Percentiles rank a stretch among this genome's conserved stretches.
phyloP scores from a whole-genome alignment of 345 rosid genomes.

The Raphanus raphanistrum region DNA sequence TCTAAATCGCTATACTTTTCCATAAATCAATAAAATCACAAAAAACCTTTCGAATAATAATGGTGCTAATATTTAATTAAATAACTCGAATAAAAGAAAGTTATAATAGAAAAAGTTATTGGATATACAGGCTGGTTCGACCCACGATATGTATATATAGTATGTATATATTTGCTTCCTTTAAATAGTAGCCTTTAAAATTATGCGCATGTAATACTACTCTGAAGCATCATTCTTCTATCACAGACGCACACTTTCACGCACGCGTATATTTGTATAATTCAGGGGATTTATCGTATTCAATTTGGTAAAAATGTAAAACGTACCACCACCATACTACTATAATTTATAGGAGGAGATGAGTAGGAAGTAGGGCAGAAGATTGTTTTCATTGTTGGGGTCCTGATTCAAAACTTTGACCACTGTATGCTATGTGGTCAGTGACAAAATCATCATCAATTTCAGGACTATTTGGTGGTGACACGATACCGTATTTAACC shows the following conservation, averaged over 20 bases:
- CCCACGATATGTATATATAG: background rate
- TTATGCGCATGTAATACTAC: constrained; percentile 34
- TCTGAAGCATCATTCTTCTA: constrained; percentile 27
- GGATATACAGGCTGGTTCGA: constrained; percentile 13
- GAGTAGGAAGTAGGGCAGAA: constrained; percentile 18
- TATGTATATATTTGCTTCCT: background rate
- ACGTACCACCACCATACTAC: background rate
- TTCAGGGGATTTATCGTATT: background rate
- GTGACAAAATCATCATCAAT: constrained; percentile 26
- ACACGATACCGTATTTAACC: constrained; percentile 24
- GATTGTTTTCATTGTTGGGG: constrained; percentile 30
- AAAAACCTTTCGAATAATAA: background rate
- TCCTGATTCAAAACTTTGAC: constrained; percentile 30
- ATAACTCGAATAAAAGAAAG: background rate
- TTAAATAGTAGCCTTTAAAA: background rate
- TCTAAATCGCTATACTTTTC: too few species aligned
- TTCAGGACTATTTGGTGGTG: constrained; percentile 28
- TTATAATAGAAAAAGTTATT: background rate
- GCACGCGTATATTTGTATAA: constrained; percentile 4
- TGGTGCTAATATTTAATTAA: background rate
- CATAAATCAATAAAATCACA: background rate
- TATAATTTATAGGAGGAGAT: background rate
- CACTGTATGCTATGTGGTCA: constrained; percentile 24
- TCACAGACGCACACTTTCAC: constrained; percentile 24
- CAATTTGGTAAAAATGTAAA: too few species aligned